Conservation (phyloP, 2,329 filamentous ascomycete species). For the Aspergillus brunneoviolaceus region DNA sequence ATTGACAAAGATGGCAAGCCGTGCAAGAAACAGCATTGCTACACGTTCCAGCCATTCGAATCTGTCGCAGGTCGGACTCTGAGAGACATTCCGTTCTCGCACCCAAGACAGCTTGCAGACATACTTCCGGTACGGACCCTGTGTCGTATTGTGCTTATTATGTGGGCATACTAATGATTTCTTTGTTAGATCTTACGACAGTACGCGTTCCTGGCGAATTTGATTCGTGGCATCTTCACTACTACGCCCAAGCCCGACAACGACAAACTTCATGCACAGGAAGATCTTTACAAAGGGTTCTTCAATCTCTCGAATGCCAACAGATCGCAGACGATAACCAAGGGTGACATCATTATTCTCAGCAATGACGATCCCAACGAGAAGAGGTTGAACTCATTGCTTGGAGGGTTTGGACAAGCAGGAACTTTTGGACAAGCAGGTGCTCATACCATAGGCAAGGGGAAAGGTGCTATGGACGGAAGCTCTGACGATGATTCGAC, state of each 20-base stretch:
- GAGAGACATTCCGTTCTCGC: conserved; percentile 44
- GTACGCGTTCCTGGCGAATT: conserved; percentile 43
- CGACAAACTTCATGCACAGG: conserved; percentile 7
- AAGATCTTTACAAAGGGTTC: conserved; percentile 6
- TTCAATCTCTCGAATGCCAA: conserved; percentile 7
- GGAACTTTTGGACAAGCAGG: conserved; percentile 11
- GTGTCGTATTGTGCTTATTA: background rate
- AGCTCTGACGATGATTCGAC: background rate
- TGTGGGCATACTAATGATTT: background rate
- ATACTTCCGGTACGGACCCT: conserved; percentile 39
- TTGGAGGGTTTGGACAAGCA: conserved; percentile 20
- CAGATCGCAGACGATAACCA: conserved; percentile 14
- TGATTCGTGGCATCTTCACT: conserved; percentile 40
- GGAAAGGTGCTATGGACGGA: conserved; percentile 5
- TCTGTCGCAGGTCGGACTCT: conserved; percentile 42
- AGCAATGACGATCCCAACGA: conserved; percentile 45
- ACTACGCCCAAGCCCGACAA: conserved; percentile 19
- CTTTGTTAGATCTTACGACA: conserved; percentile 42
- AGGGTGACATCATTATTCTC: conserved; percentile 25
- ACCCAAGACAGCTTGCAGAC: conserved; percentile 47
- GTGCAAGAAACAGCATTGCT: conserved; percentile 39
- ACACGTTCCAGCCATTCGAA: conserved; percentile 45
- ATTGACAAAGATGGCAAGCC: conserved; percentile 32
- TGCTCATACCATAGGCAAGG: conserved; percentile 1
- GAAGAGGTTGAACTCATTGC: conserved; percentile 59